A percentile compares a stretch with the other conserved stretches of the same genome.
Conservation (phyloP, 2,329 filamentous ascomycete species). For the Coniochaeta hoffmannii region DNA sequence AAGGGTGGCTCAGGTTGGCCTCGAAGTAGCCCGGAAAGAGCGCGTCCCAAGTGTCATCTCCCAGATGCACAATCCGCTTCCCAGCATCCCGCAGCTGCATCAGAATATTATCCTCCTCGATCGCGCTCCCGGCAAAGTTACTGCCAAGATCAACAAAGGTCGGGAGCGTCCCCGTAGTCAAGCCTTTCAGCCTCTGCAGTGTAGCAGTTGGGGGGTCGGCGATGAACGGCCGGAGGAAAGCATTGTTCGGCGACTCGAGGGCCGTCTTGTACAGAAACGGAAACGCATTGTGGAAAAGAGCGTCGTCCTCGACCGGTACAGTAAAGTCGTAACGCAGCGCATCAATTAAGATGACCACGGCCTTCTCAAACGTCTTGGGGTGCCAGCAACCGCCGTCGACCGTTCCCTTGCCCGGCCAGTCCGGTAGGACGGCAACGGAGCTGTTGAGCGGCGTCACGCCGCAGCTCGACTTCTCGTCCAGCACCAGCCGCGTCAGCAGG, state of each 20-base stretch:
- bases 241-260: conserved; percentile 64
- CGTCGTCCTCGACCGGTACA: conserved; percentile 59
- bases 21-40: conserved; percentile 94
- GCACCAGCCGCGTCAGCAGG: conserved; percentile 75
- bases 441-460: conserved; percentile 57
- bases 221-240: conserved; percentile 89
- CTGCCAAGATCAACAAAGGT: conserved; percentile 92
- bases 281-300: conserved; percentile 76
- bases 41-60: conserved; percentile 96
- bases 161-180: conserved; percentile 91
- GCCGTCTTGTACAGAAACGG: conserved; percentile 83
- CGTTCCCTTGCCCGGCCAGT: conserved; percentile 34
- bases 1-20: conserved; percentile 74
- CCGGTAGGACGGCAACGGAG: conserved; percentile 38
- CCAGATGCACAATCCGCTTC: conserved; percentile 80
- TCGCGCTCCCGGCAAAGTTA: conserved; percentile 90
- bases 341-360: conserved; percentile 84
- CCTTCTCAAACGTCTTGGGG: conserved; percentile 85
- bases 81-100: conserved; percentile 57
- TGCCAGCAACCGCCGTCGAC: conserved; percentile 81
- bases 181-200: conserved; percentile 81
- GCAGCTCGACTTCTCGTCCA: conserved; percentile 70
- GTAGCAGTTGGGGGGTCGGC: conserved; percentile 94
- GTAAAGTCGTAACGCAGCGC: conserved; percentile 96
- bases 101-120: conserved; percentile 82